phyloP scores from a whole-genome alignment of 495 filamentous ascomycete genomes.

The Lichenothelia convexa region DNA sequence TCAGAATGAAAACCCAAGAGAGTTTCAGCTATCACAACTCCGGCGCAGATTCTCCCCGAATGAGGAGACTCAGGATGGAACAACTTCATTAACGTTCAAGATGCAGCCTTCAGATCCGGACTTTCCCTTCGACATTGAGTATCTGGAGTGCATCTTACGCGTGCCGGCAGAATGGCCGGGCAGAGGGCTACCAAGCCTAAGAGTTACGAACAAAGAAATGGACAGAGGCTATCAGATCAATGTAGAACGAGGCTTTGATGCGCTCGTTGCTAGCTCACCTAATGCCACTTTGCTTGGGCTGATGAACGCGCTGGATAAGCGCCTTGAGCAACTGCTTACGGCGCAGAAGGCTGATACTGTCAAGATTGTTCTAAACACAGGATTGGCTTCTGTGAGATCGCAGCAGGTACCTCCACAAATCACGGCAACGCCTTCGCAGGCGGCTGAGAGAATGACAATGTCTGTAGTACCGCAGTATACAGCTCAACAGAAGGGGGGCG shows the following conservation, averaged over 20 bases:
- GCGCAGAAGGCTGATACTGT: conserved; percentile 60
- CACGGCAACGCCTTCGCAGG: neutral
- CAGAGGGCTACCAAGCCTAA: conserved; percentile 31
- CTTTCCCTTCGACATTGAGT: conserved; percentile 61
- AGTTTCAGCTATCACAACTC: conserved; percentile 62
- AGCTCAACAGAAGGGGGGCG: conserved; percentile 16
- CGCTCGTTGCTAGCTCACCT: conserved; percentile 36
- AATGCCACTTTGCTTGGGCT: conserved; percentile 45
- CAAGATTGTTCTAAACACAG: conserved; percentile 54
- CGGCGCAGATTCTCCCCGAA: conserved; percentile 49
- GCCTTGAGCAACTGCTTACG: conserved; percentile 53
- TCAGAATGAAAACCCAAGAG: conserved; percentile 49
- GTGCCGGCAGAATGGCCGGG: conserved; percentile 47
- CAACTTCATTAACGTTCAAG: conserved; percentile 40
- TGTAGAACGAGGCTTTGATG: conserved; percentile 61
- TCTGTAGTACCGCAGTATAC: neutral
- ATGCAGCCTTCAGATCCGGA: conserved; percentile 72
- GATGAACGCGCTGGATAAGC: conserved; percentile 54
- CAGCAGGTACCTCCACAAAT: neutral
- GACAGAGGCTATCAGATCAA: conserved; percentile 66
- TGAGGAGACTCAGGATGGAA: conserved; percentile 33
- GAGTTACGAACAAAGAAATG: conserved; percentile 59
- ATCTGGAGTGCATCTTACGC: conserved; percentile 51
- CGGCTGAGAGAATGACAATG: neutral
- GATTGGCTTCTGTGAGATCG: conserved; percentile 12